Conservation (phyloP, 2,329 filamentous ascomycete species). For the Curvularia lunata region DNA sequence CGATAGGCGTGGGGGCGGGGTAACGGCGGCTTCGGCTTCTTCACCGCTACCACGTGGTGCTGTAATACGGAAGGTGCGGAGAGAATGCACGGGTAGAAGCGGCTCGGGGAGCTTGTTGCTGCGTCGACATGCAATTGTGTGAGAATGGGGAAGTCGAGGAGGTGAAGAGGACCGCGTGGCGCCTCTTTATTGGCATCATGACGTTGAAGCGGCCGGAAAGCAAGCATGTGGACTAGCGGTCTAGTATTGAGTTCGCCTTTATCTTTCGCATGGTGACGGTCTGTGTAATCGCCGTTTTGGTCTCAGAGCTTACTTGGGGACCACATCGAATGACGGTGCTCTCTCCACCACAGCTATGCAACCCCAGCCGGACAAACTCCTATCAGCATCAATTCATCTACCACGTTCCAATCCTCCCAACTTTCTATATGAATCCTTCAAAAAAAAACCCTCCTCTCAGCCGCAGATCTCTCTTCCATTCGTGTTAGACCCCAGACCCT, state of each 20-base stretch:
- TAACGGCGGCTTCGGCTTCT: conserved; percentile 7
- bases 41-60: neutral
- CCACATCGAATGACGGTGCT: neutral
- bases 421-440: neutral
- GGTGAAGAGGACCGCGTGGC: neutral
- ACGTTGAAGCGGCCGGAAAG: neutral
- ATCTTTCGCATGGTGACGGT: neutral
- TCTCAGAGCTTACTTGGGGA: neutral
- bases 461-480: neutral
- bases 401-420: neutral
- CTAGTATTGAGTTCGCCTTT: neutral
- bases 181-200: neutral
- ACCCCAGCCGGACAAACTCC: neutral
- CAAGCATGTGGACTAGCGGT: neutral
- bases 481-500: neutral
- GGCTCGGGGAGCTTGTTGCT: conserved; percentile 4
- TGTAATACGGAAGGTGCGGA: neutral
- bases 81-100: conserved; percentile 3
- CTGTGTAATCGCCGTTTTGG: neutral
- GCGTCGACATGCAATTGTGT: neutral
- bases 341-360: neutral
- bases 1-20: conserved; percentile 17
- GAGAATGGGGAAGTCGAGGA: neutral
- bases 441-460: neutral
- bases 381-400: neutral